Evolutionary conservation across 1,284 basidiomycete species (phyloP), one percentile per base, ranked within the genome.

Genomic region (Inonotus obliquus): DNA sequence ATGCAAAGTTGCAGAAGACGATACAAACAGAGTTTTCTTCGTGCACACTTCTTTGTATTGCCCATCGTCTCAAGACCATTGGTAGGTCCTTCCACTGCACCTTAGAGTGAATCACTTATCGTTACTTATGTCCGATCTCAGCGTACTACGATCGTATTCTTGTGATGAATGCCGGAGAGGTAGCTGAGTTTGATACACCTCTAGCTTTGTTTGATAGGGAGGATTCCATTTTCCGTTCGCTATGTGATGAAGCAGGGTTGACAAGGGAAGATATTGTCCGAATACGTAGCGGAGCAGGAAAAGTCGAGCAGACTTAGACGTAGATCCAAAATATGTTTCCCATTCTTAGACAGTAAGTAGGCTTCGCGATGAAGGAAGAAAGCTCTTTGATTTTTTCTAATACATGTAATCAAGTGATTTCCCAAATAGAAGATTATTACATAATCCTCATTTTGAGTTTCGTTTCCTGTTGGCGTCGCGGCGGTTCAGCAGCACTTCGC

Each of bases 141-240:
- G 86, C 86, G 7, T 84, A 84, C 65, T 90, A 89, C 71, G 91
- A 94, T 71, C 81, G 85, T 1, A 82, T 94, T 4, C 75, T 92
- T 3, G 89, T 93, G 49, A 85, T 94, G 77, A 85, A 91, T 65
- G 76, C 78, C 25, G 91, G 91, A 5, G 67, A 74, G 48, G 81
- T 89, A 10, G 89, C 83, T 41, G 88, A 90, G 72, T 92, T 87
- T 69, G 92, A 92, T 71, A 87, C 88, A 2, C 91, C 92, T 2
- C 76, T 91, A 60, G 84, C 83, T 65, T 78, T 94, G 17, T 94
- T 85, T 71, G 82, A 89, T 72, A 76, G 75, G 27, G 76, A 82
- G 60, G 78, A 82, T 62, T 91, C 91, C 1, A 85, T 90, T 65
- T 94, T 94, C 79, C 77, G 84, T 17, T 85, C 85, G 21, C 82